Base-by-base conservation (phyloP, 495 filamentous ascomycete genomes). In the Xylaria venustula region DNA sequence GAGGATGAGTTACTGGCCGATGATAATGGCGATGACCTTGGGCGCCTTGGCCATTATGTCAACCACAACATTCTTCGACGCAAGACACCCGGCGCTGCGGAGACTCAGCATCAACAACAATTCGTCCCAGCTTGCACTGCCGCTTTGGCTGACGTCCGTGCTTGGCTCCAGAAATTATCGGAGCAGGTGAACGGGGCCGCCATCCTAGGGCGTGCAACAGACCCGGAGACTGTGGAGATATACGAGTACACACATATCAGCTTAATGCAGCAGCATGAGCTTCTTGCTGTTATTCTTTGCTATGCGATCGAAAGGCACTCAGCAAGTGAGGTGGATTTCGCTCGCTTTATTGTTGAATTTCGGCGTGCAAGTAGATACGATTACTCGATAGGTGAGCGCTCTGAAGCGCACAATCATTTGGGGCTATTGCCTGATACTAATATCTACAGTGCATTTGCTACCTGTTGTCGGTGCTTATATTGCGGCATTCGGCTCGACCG, bases 201-300 rank as follows among this genome's bases (percentile, higher is more conserved):
- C 5, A 79, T 96, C 7, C 77, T 96, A 2, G 87, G 88, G 6
- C 80, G 87, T 61, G 73, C 73, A 15, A 79, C 80, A 22, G 91
- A 97, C 65, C 73, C 75, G 8, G 85, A 91, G 52, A 71, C 85
- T 26, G 80, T 83, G 57, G 91, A 97, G 66, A 85, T 85, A 4
- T 79, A 91, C 32, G 86, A 89, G 57, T 84, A 88, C 64, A 87
- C 95, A 66, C 83, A 88, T 34, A 67, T 75, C 22, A 92, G 88
- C 64, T 79, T 98, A 28, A 82, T 83, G 15, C 83, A 89, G 67
- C 93, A 98, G 72, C 95, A 98, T 70, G 93, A 97, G 71, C 84
- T 87, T 7, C 81, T 99, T n/a, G 85, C 87, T 1, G 82, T 88
- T 8, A 88, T 93, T 47, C 68, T 93, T 20, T 87, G 83, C 60